phyloP scores from a whole-genome alignment of 352 stramenopile genomes.

The Paralagenidium karlingii region DNA sequence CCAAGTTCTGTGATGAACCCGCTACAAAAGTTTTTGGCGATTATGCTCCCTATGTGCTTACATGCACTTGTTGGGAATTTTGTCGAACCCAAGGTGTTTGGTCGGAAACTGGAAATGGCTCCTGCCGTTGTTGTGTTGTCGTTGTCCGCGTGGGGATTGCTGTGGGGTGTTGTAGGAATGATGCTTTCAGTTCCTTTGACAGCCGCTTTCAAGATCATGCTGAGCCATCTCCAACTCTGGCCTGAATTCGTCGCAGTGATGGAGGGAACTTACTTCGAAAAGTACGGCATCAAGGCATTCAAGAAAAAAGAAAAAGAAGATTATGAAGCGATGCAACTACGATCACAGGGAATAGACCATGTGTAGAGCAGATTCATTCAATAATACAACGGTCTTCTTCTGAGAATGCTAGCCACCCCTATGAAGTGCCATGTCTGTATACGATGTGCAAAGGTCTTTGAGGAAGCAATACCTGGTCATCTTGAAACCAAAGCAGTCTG shows the following conservation, averaged over 20 bases:
- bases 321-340: conserved; percentile 8
- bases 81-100: conserved; percentile 80
- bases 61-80: conserved; percentile 86
- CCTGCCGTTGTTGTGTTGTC: conserved; percentile 79
- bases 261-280: conserved; percentile 77
- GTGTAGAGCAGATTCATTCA: too few relatives aligned
- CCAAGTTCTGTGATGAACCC: conserved; percentile 73
- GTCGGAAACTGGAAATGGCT: conserved; percentile 77
- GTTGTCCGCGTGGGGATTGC: conserved; percentile 74
- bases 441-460: too few relatives aligned
- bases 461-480: too few relatives aligned
- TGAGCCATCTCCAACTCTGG: conserved; percentile 76
- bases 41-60: conserved; percentile 76
- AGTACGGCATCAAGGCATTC: conserved; percentile 45
- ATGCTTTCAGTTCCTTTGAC: conserved; percentile 83
- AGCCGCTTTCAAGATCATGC: conserved; percentile 78
- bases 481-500: too few relatives aligned
- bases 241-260: conserved; percentile 77
- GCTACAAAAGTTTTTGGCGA: conserved; percentile 83
- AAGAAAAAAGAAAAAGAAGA: conserved; percentile 69
- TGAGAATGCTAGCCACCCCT: too few relatives aligned
- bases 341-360: too few relatives aligned
- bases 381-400: too few relatives aligned
- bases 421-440: too few relatives aligned
- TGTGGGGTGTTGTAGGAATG: conserved; percentile 83